Percentiles rank a stretch among this genome's conserved stretches.
phyloP scores from a whole-genome alignment of 805 yeast species.

The Torulaspora delbrueckii region DNA sequence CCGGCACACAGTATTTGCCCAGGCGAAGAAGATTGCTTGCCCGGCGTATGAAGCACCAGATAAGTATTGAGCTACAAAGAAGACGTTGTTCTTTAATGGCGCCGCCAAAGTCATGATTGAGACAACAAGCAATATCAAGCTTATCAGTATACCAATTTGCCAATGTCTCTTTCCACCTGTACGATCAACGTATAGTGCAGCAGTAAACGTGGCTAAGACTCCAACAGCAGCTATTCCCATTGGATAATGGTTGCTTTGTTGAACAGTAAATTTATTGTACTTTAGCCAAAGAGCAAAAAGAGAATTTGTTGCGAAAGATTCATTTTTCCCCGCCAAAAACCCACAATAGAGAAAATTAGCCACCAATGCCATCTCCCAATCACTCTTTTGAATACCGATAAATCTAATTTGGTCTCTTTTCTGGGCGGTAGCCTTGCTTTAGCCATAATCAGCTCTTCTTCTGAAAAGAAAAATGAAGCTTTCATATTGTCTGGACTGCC shows the following conservation, averaged over 20 bases:
- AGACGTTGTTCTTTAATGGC: constrained; percentile 35
- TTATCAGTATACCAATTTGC: constrained; percentile 43
- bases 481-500: constrained; percentile 46
- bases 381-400: constrained; percentile 39
- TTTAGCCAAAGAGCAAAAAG: constrained; percentile 42
- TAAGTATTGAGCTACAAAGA: constrained; percentile 48
- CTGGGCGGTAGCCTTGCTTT: constrained; percentile 37
- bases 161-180: constrained; percentile 42
- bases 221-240: constrained; percentile 47
- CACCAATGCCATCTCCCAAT: constrained; percentile 50
- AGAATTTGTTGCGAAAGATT: constrained; percentile 40
- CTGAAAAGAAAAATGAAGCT: constrained; percentile 30
- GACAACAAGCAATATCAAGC: constrained; percentile 38
- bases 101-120: constrained; percentile 39
- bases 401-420: constrained; percentile 35
- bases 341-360: constrained; percentile 45
- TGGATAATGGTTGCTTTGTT: constrained; percentile 44
- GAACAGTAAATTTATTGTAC: constrained; percentile 36
- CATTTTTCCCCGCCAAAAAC: constrained; percentile 43
- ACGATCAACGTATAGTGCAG: constrained; percentile 37
- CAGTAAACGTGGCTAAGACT: constrained; percentile 38
- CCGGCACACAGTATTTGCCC: constrained; percentile 52
- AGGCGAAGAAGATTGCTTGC: constrained; percentile 51
- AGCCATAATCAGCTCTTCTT: constrained; percentile 39
- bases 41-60: constrained; percentile 49